Base-by-base conservation (phyloP, 768 basidiomycete species). In the Lactarius sp. region DNA sequence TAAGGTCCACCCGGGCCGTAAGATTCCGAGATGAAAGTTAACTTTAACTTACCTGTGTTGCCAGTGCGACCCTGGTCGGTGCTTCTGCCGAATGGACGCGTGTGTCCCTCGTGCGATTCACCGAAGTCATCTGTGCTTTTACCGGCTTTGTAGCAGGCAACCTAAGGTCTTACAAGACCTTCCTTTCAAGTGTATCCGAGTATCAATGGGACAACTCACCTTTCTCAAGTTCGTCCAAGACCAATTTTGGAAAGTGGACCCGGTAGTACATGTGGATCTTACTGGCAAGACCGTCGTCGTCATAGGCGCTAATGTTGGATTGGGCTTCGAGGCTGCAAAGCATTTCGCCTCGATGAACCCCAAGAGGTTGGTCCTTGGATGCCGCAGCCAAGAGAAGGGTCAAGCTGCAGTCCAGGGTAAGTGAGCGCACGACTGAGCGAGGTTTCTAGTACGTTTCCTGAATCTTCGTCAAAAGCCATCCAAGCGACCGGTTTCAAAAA, bases 291-390 rank as follows among this genome's bases (percentile, higher is more conserved):
- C 67, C 2, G 61, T 68, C n/a, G 44, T 68, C 47, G 54, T 68
- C n/a, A 52, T 68, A 2, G 64, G 67, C 2, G 67, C 67, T n/a
- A 68, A 66, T 39, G 64, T 56, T 8, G 67, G 67, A 34, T 22
- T 68, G 22, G 65, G 67, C 20, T 63, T 62, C 37, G 67, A 68
- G 54, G 61, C 65, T 7, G 46, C 65, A 20, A 68, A 66, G 27
- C 67, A 65, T 44, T 65, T 65, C 49, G 64, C 64, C 13, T 59
- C 58, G 20, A 68, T 68, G 67, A 46, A 62, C 10, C 67, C 67
- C 33, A 56, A 52, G 37, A 44, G 60, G 33, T 27, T 68, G 39
- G 50, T 68, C 46, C 65, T 68, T 5, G 65, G 50, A 13, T 66
- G 65, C 16, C 60, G 67, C 42, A 63, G 37, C 13, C 42, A 37